Evolutionary conservation across 2,329 filamentous ascomycete species (phyloP).

Genomic region (Arachnopeziza araneosa): DNA sequence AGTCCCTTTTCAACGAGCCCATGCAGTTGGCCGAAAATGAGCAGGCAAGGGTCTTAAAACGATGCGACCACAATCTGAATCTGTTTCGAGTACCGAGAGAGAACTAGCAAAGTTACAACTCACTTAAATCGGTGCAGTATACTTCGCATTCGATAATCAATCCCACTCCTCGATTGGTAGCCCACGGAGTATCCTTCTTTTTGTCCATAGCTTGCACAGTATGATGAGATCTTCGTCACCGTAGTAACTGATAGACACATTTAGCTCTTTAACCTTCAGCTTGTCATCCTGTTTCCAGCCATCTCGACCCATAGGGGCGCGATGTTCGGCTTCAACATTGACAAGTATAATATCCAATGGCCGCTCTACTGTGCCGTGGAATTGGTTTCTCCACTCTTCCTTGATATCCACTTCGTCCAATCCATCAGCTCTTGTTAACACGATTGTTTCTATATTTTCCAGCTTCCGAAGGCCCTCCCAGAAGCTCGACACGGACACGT

Average conservation of each 20-base stretch:
- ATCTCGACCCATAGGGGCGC: constrained; percentile 20
- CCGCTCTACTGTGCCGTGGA: constrained; percentile 4
- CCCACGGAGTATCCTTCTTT: background rate
- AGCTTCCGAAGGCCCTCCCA: constrained; percentile 37
- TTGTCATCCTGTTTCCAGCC: constrained; percentile 17
- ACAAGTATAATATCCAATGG: constrained; percentile 7
- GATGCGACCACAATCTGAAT: too few species aligned
- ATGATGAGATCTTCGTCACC: background rate
- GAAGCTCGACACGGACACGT: constrained; percentile 31
- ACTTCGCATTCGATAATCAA: background rate
- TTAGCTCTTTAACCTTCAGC: constrained; percentile 31
- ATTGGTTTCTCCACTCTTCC: constrained; percentile 25
- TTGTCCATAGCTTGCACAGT: background rate
- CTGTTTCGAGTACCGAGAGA: too few species aligned
- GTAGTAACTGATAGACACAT: background rate
- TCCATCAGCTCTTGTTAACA: constrained; percentile 36
- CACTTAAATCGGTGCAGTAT: too few species aligned
- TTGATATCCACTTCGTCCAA: constrained; percentile 15
- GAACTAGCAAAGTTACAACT: too few species aligned
- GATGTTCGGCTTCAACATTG: constrained; percentile 8
- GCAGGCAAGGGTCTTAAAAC: too few species aligned
- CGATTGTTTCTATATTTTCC: constrained; percentile 35
- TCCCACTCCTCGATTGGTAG: background rate
- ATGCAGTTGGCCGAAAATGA: too few species aligned
- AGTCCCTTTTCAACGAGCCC: too few species aligned